A percentile compares a stretch with the other conserved stretches of the same genome.
Conservation (phyloP, 768 basidiomycete genomes). For the Clavulina sp. region DNA sequence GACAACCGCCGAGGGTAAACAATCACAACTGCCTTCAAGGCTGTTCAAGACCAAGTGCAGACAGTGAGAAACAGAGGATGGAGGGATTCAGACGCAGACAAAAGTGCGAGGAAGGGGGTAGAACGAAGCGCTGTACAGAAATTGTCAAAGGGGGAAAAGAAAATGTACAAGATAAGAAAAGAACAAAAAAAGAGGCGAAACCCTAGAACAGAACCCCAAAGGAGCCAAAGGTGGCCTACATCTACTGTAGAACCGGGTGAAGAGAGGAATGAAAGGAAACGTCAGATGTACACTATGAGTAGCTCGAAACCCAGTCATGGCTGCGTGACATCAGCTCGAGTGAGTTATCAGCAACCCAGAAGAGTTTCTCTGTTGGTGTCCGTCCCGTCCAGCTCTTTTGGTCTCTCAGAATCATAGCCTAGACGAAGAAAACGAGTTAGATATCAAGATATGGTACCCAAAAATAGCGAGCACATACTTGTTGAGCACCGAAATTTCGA, state of each 20-base stretch:
- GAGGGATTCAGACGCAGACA: too few relatives aligned
- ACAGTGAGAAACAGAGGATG: too few relatives aligned
- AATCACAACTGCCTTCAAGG: too few relatives aligned
- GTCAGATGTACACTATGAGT: constrained; percentile 11
- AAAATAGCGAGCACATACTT: constrained; percentile 34
- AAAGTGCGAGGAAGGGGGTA: too few relatives aligned
- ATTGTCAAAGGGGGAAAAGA: background rate
- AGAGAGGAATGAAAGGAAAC: background rate
- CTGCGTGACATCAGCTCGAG: constrained; percentile 74
- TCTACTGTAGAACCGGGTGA: background rate
- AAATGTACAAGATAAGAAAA: background rate
- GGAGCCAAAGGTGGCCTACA: too few relatives aligned
- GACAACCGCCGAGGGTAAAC: too few relatives aligned
- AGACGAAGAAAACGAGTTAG: constrained; percentile 7
- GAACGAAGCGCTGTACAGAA: too few relatives aligned
- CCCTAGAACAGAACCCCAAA: too few relatives aligned
- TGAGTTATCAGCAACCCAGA: constrained; percentile 85
- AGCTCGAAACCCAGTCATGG: constrained; percentile 58
- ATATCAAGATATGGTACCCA: background rate
- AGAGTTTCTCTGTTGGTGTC: constrained; percentile 78
- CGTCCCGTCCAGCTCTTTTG: constrained; percentile 92
- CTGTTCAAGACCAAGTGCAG: too few relatives aligned
- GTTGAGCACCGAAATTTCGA: constrained; percentile 92
- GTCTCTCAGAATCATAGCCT: constrained; percentile 93
- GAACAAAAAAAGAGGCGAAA: background rate